Evolutionary conservation across 306 rosid genomes (phyloP).

Genomic region (Argentina anserina): DNA sequence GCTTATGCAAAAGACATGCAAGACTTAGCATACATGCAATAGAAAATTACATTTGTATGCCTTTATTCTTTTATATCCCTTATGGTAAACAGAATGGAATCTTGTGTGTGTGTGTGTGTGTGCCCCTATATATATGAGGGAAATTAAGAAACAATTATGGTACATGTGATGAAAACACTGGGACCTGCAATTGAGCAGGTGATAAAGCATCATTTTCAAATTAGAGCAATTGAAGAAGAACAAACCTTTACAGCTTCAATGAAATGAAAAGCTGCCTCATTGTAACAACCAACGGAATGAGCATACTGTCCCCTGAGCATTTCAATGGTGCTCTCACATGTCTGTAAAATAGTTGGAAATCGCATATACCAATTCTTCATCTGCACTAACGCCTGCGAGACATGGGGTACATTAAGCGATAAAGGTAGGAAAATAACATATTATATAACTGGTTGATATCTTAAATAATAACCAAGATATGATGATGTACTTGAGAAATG

Average conservation of each 20-base stretch:
- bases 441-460: not conserved
- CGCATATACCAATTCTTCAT: conserved; percentile 85
- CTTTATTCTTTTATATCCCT: not conserved
- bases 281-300: conserved; percentile 85
- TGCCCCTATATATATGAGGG: too few relatives aligned
- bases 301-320: conserved; percentile 97
- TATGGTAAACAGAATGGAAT: conserved; percentile 6
- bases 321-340: conserved; percentile 90
- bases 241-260: conserved; percentile 81
- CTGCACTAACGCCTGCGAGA: conserved; percentile 80
- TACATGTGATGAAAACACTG: conserved; percentile 12
- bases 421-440: not conserved
- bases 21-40: conserved; percentile 29
- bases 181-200: conserved; percentile 16
- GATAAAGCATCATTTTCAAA: conserved; percentile 12
- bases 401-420: conserved; percentile 21
- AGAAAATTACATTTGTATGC: conserved; percentile 16
- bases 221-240: not conserved
- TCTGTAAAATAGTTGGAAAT: conserved; percentile 91
- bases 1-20: conserved; percentile 19
- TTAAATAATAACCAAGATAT: not conserved
- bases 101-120: too few relatives aligned
- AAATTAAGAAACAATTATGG: conserved; percentile 16
- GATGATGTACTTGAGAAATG: not conserved
- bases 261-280: conserved; percentile 82